phyloP scores from a whole-genome alignment of 2,329 filamentous ascomycete genomes.

The Fusarium solani-melongenae region DNA sequence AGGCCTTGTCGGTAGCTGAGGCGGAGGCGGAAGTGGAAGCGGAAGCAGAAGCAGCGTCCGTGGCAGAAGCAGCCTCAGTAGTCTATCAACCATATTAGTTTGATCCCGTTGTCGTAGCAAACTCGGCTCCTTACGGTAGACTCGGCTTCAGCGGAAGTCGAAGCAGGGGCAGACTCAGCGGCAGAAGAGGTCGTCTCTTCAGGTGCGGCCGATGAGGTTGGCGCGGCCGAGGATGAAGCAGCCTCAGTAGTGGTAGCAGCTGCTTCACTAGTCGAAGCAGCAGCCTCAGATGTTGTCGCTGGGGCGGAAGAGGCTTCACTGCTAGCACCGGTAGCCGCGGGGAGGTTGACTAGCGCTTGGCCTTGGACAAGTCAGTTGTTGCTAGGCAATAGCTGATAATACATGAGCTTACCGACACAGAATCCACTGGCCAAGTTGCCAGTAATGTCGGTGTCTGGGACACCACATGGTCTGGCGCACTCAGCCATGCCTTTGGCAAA shows the following conservation, averaged over 20 bases:
- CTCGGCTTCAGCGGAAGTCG: constrained; percentile 2
- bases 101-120: background rate
- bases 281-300: constrained; percentile 18
- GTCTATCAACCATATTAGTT: constrained; percentile 15
- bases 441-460: constrained; percentile 34
- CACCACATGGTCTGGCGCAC: constrained; percentile 50
- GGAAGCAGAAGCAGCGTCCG: constrained; percentile 1
- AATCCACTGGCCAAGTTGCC: constrained; percentile 32
- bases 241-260: constrained; percentile 13
- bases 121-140: constrained; percentile 29
- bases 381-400: background rate
- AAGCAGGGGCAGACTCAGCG: background rate
- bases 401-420: constrained; percentile 37
- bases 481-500: constrained; percentile 54
- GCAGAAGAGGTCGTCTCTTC: constrained; percentile 1
- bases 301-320: constrained; percentile 9
- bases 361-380: constrained; percentile 24
- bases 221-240: constrained; percentile 9
- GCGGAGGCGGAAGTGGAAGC: constrained; percentile 33
- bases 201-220: constrained; percentile 7
- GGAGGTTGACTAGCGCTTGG: constrained; percentile 18
- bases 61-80: constrained; percentile 10
- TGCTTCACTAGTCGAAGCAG: constrained; percentile 5
- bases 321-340: constrained; percentile 9
- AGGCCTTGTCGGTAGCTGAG: constrained; percentile 26